Conservation (phyloP, 139 green algal species). For the Monoraphidium neglectum region DNA sequence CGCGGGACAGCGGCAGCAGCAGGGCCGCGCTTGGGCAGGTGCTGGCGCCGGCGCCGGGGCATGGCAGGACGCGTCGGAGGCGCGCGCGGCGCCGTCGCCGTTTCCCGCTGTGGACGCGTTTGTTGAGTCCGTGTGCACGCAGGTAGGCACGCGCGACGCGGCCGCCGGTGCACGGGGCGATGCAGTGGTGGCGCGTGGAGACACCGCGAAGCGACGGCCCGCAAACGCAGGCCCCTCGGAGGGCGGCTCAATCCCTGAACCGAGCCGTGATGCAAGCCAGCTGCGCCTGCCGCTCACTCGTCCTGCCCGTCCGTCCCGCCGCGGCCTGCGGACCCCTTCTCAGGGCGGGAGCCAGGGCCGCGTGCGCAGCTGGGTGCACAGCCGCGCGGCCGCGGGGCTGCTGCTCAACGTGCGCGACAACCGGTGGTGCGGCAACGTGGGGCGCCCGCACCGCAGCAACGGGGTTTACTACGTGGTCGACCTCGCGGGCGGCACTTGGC, state of each 20-base stretch:
- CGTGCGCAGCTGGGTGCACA: slow-evolving; percentile 52
- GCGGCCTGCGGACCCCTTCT: not conserved
- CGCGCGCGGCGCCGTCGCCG: slow-evolving; percentile 37
- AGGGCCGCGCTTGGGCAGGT: not conserved
- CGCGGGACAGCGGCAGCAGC: not conserved
- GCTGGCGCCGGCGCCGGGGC: not conserved
- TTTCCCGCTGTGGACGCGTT: slow-evolving; percentile 54
- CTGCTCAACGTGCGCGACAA: slow-evolving; percentile 56
- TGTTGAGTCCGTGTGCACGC: slow-evolving; percentile 44
- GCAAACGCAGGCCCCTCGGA: no score
- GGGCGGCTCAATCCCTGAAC: no score
- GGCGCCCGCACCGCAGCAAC: slow-evolving; percentile 69
- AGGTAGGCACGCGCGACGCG: slow-evolving; percentile 26
- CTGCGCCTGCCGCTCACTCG: no score
- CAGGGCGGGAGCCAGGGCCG: slow-evolving; percentile 45
- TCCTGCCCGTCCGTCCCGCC: not conserved
- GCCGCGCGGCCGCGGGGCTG: slow-evolving; percentile 16
- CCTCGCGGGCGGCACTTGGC: not conserved
- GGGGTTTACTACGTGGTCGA: slow-evolving; percentile 58
- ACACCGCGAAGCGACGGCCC: no score
- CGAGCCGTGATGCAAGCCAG: no score
- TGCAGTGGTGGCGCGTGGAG: no score
- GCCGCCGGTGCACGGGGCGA: no score
- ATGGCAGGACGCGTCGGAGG: not conserved
- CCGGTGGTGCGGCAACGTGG: slow-evolving; percentile 71